Percentiles rank a stretch among this genome's conserved stretches.
phyloP scores from a whole-genome alignment of 2,329 filamentous ascomycete genomes.

The Albophoma yamanashiensis region DNA sequence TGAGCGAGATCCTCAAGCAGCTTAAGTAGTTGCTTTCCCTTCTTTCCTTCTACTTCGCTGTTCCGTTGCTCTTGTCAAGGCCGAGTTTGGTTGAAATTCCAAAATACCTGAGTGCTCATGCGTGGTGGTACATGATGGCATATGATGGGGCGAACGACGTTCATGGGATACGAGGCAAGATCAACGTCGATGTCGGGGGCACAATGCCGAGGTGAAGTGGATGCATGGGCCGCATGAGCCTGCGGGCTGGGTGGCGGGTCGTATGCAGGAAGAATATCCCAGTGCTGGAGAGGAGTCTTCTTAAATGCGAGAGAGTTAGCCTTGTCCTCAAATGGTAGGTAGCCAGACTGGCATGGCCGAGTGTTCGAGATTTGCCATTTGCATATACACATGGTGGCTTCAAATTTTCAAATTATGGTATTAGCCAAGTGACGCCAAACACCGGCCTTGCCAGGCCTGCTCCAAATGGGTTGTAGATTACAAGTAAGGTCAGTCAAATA shows the following conservation, averaged over 20 bases:
- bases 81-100: background rate
- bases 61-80: too few species aligned
- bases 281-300: background rate
- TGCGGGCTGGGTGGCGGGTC: background rate
- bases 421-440: too few species aligned
- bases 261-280: conserved; percentile 6
- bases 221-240: background rate
- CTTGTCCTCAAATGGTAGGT: background rate
- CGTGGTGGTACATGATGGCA: background rate
- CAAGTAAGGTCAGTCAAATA: background rate
- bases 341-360: background rate
- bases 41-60: too few species aligned
- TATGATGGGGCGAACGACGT: background rate
- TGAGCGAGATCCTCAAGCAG: conserved; percentile 57
- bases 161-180: background rate
- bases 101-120: background rate
- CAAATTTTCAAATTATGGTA: background rate
- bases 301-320: background rate
- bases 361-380: background rate
- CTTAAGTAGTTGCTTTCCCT: conserved; percentile 30
- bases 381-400: too few species aligned
- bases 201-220: background rate
- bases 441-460: background rate
- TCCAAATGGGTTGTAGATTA: background rate
- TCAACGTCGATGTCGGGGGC: background rate